A percentile compares a stretch with the other conserved stretches of the same genome.
Conservation (phyloP, 495 filamentous ascomycete genomes). For the Daldinia vernicosa region DNA sequence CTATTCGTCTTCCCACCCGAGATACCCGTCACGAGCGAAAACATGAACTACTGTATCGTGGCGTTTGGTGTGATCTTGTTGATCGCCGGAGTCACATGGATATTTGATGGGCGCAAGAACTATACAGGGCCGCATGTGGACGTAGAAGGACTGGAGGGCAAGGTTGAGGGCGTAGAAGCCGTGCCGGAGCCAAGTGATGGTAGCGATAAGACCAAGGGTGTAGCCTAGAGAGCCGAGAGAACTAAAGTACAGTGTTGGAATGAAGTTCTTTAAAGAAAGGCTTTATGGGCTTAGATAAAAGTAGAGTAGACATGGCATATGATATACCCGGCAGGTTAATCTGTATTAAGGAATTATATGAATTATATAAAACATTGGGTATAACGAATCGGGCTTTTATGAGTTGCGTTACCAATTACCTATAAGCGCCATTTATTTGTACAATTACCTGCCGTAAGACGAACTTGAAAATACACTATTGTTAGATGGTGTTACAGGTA, state of each 20-base stretch:
- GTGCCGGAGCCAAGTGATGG: slow-evolving; percentile 1
- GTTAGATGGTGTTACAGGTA: not conserved
- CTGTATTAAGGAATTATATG: no score
- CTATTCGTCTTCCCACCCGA: slow-evolving; percentile 80
- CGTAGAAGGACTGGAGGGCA: slow-evolving; percentile 54
- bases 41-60: slow-evolving; percentile 81
- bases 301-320: not conserved
- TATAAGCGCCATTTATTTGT: no score
- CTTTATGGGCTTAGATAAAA: not conserved
- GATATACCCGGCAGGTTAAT: not conserved
- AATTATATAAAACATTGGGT: no score
- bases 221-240: not conserved
- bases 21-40: slow-evolving; percentile 70
- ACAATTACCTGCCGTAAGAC: no score
- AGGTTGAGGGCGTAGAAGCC: slow-evolving; percentile 44
- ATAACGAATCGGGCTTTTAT: no score
- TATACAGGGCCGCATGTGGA: slow-evolving; percentile 70
- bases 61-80: slow-evolving; percentile 74
- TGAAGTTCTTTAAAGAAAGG: not conserved
- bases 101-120: slow-evolving; percentile 77
- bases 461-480: no score
- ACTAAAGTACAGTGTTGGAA: not conserved
- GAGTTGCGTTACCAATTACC: no score
- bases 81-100: slow-evolving; percentile 72
- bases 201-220: slow-evolving; percentile 10